Conservation (phyloP, 495 filamentous ascomycete genomes). For the Staphylotrichum longicolle region DNA sequence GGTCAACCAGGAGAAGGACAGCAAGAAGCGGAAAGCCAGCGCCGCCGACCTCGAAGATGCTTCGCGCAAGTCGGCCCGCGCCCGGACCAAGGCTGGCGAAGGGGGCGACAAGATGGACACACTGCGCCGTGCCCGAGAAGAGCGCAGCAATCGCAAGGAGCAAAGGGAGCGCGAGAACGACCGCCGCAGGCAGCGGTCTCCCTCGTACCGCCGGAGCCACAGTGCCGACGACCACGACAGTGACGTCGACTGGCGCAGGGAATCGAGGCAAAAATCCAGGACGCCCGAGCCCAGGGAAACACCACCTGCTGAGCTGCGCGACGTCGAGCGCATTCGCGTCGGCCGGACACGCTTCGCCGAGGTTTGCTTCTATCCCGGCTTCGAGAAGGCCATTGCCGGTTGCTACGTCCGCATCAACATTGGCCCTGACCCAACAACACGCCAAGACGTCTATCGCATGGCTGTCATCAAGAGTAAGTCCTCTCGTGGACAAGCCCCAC, state of each 20-base stretch:
- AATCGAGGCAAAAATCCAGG: slow-evolving; percentile 42
- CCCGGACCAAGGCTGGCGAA: slow-evolving; percentile 81
- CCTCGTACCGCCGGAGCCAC: slow-evolving; percentile 44
- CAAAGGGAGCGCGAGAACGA: slow-evolving; percentile 66
- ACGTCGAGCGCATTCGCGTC: slow-evolving; percentile 78
- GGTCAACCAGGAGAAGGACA: slow-evolving; percentile 61
- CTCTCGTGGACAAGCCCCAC: background rate
- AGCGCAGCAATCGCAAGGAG: slow-evolving; percentile 76
- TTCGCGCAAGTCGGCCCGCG: slow-evolving; percentile 75
- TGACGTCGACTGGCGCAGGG: slow-evolving; percentile 66
- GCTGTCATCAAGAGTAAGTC: slow-evolving; percentile 75
- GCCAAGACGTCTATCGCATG: slow-evolving; percentile 76
- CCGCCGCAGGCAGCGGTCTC: slow-evolving; percentile 53
- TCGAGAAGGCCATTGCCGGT: slow-evolving; percentile 71
- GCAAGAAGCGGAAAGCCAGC: slow-evolving; percentile 77
- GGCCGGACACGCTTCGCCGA: slow-evolving; percentile 77
- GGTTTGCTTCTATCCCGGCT: slow-evolving; percentile 87
- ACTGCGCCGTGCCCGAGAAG: slow-evolving; percentile 79
- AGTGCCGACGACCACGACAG: slow-evolving; percentile 73
- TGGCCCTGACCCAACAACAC: slow-evolving; percentile 65
- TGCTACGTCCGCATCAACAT: slow-evolving; percentile 82
- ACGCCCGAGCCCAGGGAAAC: slow-evolving; percentile 50
- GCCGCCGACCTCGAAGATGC: slow-evolving; percentile 68
- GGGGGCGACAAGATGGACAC: slow-evolving; percentile 72
- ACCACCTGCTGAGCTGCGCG: slow-evolving; percentile 64